A percentile compares a stretch with the other conserved stretches of the same genome.
Conservation (phyloP, 2,329 filamentous ascomycete species). For the Trichoderma afroharzianum region DNA sequence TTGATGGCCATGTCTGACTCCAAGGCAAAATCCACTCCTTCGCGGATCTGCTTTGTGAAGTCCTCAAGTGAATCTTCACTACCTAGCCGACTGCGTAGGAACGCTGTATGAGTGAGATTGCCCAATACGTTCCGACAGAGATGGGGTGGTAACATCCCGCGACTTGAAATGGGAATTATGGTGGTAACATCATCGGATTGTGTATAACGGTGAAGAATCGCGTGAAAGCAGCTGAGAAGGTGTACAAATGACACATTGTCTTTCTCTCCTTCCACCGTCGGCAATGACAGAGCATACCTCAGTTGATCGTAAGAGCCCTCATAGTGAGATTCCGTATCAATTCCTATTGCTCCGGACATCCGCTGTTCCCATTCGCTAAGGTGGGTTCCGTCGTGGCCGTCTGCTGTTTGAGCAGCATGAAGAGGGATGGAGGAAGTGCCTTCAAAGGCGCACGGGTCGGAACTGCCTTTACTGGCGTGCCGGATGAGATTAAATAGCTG, state of each 20-base stretch:
- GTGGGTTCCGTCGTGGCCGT: not conserved
- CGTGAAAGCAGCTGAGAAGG: not conserved
- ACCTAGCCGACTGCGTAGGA: not conserved
- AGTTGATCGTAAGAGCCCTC: not conserved
- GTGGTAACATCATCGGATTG: not conserved
- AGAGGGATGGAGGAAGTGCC: not conserved
- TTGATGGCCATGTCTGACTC: not conserved
- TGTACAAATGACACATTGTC: not conserved
- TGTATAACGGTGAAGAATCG: not conserved
- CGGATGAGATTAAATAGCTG: not conserved
- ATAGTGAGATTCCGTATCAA: not conserved
- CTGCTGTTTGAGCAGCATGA: not conserved
- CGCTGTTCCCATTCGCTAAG: not conserved
- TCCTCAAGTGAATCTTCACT: not conserved
- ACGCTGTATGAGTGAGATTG: not conserved
- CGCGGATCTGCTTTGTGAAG: not conserved
- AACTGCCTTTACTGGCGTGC: not conserved
- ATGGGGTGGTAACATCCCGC: not conserved
- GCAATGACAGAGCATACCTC: not conserved
- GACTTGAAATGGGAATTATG: not conserved
- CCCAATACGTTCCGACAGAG: not conserved
- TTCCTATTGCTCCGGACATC: not conserved
- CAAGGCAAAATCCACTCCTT: not conserved
- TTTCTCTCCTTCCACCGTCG: not conserved
- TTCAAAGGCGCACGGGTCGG: not conserved